These are phyloP conservation scores for Exophiala sp. DNA, from an alignment of 2,329 filamentous ascomycete species.

Conservation along the genomic window DNA sequence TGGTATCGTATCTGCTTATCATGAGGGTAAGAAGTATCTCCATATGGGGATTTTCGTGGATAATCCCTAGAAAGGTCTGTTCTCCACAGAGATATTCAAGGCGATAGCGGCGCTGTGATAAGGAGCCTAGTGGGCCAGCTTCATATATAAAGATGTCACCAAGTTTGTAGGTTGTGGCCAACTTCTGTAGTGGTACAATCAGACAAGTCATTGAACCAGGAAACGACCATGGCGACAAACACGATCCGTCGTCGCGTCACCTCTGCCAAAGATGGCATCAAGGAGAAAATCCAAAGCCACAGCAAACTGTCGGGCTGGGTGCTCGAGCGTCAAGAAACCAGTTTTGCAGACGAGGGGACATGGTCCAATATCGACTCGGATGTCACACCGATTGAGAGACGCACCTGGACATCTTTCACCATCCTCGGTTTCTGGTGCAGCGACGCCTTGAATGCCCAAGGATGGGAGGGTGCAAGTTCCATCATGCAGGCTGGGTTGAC, in stretches of 20 bases:
- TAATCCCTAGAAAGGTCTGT: no score
- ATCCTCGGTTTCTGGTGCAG: constrained; percentile 43
- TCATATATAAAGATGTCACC: no score
- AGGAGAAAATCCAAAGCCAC: not conserved
- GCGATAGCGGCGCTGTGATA: no score
- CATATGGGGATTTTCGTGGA: no score
- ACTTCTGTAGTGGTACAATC: no score
- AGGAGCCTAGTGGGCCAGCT: no score
- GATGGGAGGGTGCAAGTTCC: constrained; percentile 29
- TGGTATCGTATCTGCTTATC: no score
- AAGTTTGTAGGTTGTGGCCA: no score
- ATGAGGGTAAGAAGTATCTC: no score
- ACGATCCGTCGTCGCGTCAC: not conserved
- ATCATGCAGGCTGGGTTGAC: constrained; percentile 49
- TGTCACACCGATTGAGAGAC: constrained; percentile 35
- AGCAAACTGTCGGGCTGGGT: constrained; percentile 6
- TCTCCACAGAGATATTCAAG: no score
- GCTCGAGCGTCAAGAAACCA: constrained; percentile 8
- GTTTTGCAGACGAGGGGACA: constrained; percentile 8
- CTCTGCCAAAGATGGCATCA: not conserved
- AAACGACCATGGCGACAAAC: not conserved
- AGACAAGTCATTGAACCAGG: no score
- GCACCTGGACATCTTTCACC: constrained; percentile 40
- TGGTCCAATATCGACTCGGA: constrained; percentile 31
- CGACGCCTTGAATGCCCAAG: constrained; percentile 22